A percentile compares a stretch with the other conserved stretches of the same genome.
phyloP scores from a whole-genome alignment of 805 yeast genomes.

The Candida koratica region DNA sequence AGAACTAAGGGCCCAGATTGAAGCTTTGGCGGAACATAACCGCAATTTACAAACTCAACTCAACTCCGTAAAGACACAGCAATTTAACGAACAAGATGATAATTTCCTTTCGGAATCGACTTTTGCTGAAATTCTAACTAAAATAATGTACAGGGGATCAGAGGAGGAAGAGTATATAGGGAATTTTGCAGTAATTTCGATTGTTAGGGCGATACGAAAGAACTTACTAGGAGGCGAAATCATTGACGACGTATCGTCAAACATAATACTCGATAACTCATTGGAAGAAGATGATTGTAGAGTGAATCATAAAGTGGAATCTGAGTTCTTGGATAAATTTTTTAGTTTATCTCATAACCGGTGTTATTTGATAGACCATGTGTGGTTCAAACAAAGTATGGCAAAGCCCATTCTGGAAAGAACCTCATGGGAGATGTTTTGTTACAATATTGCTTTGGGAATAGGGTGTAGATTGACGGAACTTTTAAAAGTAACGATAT shows the following conservation, averaged over 20 bases:
- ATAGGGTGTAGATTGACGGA: conserved; percentile 15
- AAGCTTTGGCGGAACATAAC: conserved; percentile 6
- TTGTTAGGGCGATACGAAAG: conserved; percentile 13
- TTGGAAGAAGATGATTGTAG: conserved; percentile 1
- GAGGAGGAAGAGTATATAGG: conserved; percentile 15
- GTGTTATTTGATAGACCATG: conserved; percentile 11
- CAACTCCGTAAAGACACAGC: not conserved
- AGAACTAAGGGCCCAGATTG: not conserved
- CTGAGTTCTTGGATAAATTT: conserved; percentile 10
- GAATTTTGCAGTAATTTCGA: conserved; percentile 14
- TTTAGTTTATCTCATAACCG: conserved; percentile 16
- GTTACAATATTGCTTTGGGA: conserved; percentile 13
- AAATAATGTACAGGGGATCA: conserved; percentile 8
- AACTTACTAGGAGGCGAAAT: conserved; percentile 2
- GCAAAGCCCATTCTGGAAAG: conserved; percentile 1
- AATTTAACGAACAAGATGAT: not conserved
- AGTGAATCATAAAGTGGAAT: conserved; percentile 5
- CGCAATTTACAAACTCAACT: conserved; percentile 1
- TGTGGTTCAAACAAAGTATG: conserved; percentile 10
- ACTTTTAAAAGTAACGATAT: conserved; percentile 10
- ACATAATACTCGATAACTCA: conserved; percentile 6
- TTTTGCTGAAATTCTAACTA: conserved; percentile 11
- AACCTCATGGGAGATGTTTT: conserved; percentile 12
- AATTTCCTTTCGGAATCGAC: conserved; percentile 8
- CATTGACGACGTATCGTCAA: not conserved